Conservation (phyloP, 2,329 filamentous ascomycete genomes). For the Fusarium sp. region DNA sequence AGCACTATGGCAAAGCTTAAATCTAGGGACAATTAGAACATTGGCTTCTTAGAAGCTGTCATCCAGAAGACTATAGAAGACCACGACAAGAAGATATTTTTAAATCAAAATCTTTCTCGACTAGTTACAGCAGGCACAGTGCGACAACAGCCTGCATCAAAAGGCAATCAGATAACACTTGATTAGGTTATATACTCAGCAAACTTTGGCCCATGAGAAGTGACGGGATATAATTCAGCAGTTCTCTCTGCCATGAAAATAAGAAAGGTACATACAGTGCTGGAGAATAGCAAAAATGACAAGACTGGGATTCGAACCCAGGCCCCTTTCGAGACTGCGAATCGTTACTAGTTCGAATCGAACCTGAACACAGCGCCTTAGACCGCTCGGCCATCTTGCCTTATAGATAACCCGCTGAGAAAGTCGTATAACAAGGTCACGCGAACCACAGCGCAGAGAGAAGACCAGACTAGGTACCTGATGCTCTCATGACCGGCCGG, state of each 20-base stretch:
- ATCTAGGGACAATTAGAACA: fast-evolving
- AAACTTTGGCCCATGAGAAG: too few relatives aligned
- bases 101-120: fast-evolving
- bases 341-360: slow-evolving; percentile 27
- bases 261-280: too few relatives aligned
- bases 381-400: slow-evolving; percentile 34
- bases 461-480: fast-evolving
- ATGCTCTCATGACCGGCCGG: fast-evolving
- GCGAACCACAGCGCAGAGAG: fast-evolving
- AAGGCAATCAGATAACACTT: too few relatives aligned
- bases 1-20: not conserved
- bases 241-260: too few relatives aligned
- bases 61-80: not conserved
- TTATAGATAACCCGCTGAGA: fast-evolving
- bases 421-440: fast-evolving
- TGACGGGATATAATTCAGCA: too few relatives aligned
- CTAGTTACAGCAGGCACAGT: too few relatives aligned
- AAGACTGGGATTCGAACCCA: slow-evolving; percentile 37
- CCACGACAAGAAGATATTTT: not conserved
- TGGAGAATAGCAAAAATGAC: slow-evolving; percentile 23
- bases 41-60: fast-evolving
- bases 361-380: slow-evolving; percentile 39
- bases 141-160: too few relatives aligned
- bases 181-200: too few relatives aligned
- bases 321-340: slow-evolving; percentile 38